A percentile compares a stretch with the other conserved stretches of the same genome.
Conservation (phyloP, 2,329 filamentous ascomycete genomes). For the Graphiopsis chlorocephala region DNA sequence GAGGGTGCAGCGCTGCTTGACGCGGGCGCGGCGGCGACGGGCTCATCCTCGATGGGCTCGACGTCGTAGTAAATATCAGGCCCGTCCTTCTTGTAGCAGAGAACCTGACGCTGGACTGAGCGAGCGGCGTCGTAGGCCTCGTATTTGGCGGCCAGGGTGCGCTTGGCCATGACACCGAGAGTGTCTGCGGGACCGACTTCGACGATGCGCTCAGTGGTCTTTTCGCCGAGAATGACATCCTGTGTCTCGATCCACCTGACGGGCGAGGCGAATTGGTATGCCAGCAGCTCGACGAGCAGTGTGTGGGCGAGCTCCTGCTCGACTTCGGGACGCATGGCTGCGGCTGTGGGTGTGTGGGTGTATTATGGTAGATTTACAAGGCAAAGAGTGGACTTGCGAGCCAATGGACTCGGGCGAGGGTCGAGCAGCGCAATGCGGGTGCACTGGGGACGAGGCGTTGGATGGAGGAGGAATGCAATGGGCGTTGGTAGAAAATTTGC, state of each 20-base stretch:
- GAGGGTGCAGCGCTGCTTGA: slow-evolving; percentile 49
- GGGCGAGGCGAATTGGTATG: slow-evolving; percentile 98
- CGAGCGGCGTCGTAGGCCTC: slow-evolving; percentile 97
- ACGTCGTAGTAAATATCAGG: slow-evolving; percentile 99
- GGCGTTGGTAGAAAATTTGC: slow-evolving; percentile 15
- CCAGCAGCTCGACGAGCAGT: slow-evolving; percentile 94
- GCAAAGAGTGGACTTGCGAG: slow-evolving; percentile 22
- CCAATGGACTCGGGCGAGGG: slow-evolving; percentile 2
- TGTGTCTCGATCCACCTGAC: slow-evolving; percentile 99
- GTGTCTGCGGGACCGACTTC: slow-evolving; percentile 97
- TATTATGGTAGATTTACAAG: slow-evolving; percentile 20
- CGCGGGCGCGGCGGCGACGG: slow-evolving; percentile 48
- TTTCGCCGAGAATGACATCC: slow-evolving; percentile 97
- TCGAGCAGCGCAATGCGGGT: not conserved
- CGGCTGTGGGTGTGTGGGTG: slow-evolving; percentile 26
- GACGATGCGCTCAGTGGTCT: slow-evolving; percentile 93
- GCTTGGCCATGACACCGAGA: slow-evolving; percentile 93
- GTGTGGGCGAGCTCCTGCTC: slow-evolving; percentile 99
- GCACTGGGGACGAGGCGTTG: not conserved
- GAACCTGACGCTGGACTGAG: slow-evolving; percentile 92
- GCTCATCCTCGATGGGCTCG: slow-evolving; percentile 89
- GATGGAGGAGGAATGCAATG: slow-evolving; percentile 18
- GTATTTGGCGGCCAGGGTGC: slow-evolving; percentile 93
- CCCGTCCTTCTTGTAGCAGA: slow-evolving; percentile 99
- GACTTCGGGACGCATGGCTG: slow-evolving; percentile 87